Conservation (phyloP, 2,329 filamentous ascomycete genomes). For the Aspergillus fumigatus region DNA sequence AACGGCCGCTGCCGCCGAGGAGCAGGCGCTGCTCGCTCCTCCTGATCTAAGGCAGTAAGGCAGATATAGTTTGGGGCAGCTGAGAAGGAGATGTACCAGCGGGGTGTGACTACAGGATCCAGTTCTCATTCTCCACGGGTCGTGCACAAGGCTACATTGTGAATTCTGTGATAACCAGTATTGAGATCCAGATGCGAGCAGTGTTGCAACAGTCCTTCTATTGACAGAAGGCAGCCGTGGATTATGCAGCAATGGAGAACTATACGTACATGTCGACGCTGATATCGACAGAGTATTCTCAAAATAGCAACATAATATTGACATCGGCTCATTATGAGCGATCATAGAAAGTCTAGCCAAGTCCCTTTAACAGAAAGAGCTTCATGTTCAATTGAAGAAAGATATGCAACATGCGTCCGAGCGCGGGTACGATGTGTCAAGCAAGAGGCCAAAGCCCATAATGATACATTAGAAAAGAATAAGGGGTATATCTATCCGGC, state of each 20-base stretch:
- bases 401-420: slow-evolving; percentile 18
- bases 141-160: slow-evolving; percentile 14
- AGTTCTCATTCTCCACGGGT: slow-evolving; percentile 18
- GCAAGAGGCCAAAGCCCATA: slow-evolving; percentile 14
- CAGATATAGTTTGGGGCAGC: slow-evolving; percentile 24
- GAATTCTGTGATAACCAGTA: slow-evolving; percentile 13
- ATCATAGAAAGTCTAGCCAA: slow-evolving; percentile 22
- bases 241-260: too few species aligned
- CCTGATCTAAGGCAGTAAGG: slow-evolving; percentile 13
- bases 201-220: background rate
- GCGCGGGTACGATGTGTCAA: slow-evolving; percentile 7
- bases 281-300: background rate
- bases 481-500: slow-evolving; percentile 29
- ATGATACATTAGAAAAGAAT: slow-evolving; percentile 28
- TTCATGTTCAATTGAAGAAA: slow-evolving; percentile 9
- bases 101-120: slow-evolving; percentile 19
- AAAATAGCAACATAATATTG: background rate
- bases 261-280: background rate
- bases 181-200: background rate
- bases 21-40: background rate
- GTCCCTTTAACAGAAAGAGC: slow-evolving; percentile 11
- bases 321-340: background rate
- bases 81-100: slow-evolving; percentile 14
- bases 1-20: too few species aligned
- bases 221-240: background rate